A percentile compares a stretch with the other conserved stretches of the same genome.
phyloP scores from a whole-genome alignment of 2,329 filamentous ascomycete species.

The Penicillium freii region DNA sequence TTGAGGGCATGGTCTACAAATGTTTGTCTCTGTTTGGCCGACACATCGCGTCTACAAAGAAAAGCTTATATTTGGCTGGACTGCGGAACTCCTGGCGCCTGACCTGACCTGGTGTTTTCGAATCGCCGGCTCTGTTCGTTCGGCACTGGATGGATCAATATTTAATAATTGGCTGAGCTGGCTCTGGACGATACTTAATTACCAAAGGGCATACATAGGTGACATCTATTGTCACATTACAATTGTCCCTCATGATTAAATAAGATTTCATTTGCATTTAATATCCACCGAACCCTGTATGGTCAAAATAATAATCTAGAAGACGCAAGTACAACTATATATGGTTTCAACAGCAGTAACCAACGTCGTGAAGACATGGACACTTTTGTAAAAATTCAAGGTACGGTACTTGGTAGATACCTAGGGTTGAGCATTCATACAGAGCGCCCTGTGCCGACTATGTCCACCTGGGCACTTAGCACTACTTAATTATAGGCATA shows the following conservation, averaged over 20 bases:
- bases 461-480: too few relatives aligned
- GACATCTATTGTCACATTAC: background rate
- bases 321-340: background rate
- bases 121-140: background rate
- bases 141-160: background rate
- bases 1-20: slow-evolving; percentile 5
- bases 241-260: background rate
- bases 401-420: background rate
- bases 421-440: background rate
- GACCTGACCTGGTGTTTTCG: background rate
- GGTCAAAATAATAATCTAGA: background rate
- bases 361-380: too few relatives aligned
- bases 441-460: background rate
- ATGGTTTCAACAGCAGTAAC: background rate
- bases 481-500: background rate
- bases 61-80: background rate
- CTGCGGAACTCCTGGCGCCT: background rate
- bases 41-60: slow-evolving; percentile 13
- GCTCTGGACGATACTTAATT: background rate
- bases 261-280: background rate
- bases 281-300: background rate
- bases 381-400: too few relatives aligned
- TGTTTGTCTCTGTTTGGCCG: slow-evolving; percentile 12
- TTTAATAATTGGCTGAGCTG: background rate
- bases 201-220: background rate